Base-by-base conservation (phyloP, 352 stramenopile genomes). In the Globisporangium sylvaticum region DNA sequence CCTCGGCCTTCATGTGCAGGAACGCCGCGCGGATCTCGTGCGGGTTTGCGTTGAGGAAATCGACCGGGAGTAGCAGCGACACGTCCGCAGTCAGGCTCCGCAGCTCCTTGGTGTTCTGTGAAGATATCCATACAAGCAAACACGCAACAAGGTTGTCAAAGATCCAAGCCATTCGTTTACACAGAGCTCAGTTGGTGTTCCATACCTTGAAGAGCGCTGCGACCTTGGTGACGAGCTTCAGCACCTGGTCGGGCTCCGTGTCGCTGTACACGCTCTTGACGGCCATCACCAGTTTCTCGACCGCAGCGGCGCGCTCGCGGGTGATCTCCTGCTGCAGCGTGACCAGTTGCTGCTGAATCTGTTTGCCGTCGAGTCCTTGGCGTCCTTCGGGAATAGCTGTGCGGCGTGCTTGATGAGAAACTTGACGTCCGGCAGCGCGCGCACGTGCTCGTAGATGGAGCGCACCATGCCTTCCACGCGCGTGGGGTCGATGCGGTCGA, bases 11-110 rank as follows among this genome's bases (percentile, higher is more conserved):
- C 64, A 76, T 75, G 14, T 71, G 74, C 18, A 88, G 58, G 65
- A 95, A 96, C 7, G 67, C 77, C 10, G 70, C 63, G 42, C 79
- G 83, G 69, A 96, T 78, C 22, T 87, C 74, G 22, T 58, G 57
- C 46, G 89, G 67, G 31, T 90, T 72, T 0, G 81, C 87, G 55
- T 91, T 88, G 44, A 94, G 70, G 67, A 96, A 94, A 59, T 97
- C 89, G 44, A 64, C 54, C 0, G 89, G 89, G 53, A 97, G 96
- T 32, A 96, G 66, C 15, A 74, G 71, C 14, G 76, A 68, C 22
- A 85, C 88, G 68, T 97, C 84, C 6, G 90, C 89, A 1, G 83
- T 81, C 12, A 96, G 78, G 62, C 91, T 94, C 37, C 89, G 91
- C 29, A 97, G 70, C 58, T 97, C 90, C 48, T 89, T 90, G 10